Percentiles rank a stretch among this genome's conserved stretches.
Evolutionary conservation across 2,329 filamentous ascomycete genomes (phyloP).

Genomic region (Scolecobasidium constrictum): DNA sequence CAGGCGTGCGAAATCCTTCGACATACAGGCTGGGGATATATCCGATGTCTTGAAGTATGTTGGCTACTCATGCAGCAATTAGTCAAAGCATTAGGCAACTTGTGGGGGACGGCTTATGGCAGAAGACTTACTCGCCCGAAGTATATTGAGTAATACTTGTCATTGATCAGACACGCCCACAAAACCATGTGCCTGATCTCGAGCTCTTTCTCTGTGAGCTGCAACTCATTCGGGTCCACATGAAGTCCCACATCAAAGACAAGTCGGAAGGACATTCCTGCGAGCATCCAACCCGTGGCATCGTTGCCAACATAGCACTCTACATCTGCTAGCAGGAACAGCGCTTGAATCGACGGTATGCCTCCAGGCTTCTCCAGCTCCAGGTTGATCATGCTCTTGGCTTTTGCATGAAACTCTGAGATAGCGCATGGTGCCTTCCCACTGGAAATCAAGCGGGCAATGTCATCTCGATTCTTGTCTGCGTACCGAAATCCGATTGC

Average conservation of each 20-base stretch:
- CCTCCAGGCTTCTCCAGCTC: constrained; percentile 5
- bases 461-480: constrained; percentile 2
- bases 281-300: constrained; percentile 6
- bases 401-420: constrained; percentile 2
- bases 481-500: constrained; percentile 2
- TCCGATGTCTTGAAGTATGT: not conserved
- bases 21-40: not conserved
- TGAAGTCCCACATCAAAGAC: constrained; percentile 6
- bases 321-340: constrained; percentile 4
- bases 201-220: not conserved
- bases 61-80: too few species aligned
- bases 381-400: not conserved
- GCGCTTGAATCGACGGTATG: constrained; percentile 7
- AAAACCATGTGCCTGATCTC: constrained; percentile 4
- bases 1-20: not conserved
- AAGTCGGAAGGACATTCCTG: constrained; percentile 5
- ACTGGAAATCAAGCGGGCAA: not conserved
- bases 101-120: too few species aligned
- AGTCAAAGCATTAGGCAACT: too few species aligned
- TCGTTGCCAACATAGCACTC: not conserved
- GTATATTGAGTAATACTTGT: not conserved
- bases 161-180: not conserved
- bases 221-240: constrained; percentile 2
- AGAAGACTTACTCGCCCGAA: too few species aligned
- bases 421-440: not conserved